phyloP scores from a whole-genome alignment of 2,329 filamentous ascomycete genomes.

The Aspergillus calidoustus region DNA sequence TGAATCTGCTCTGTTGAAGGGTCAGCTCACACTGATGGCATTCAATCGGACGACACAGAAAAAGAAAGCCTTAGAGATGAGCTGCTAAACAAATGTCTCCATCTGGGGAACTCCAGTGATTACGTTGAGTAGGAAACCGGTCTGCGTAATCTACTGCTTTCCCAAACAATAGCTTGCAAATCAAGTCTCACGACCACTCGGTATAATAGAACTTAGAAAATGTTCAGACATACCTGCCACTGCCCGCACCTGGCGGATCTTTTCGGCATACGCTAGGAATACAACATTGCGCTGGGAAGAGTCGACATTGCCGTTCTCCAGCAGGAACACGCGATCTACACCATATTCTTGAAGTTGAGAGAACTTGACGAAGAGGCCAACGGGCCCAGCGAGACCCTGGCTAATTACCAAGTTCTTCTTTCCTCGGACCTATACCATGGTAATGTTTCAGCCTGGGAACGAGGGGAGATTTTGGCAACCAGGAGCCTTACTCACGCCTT shows the following conservation, averaged over 20 bases:
- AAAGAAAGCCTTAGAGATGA: constrained; percentile 51
- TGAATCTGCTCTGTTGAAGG: constrained; percentile 79
- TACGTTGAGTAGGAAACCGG: constrained; percentile 55
- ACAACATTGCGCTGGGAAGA: constrained; percentile 93
- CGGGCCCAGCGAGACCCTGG: constrained; percentile 82
- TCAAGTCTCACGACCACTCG: constrained; percentile 14
- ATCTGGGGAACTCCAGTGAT: constrained; percentile 62
- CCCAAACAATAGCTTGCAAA: constrained; percentile 43
- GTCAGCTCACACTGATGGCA: constrained; percentile 66
- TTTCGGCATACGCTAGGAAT: constrained; percentile 90
- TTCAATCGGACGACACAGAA: constrained; percentile 41
- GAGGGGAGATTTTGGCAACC: constrained; percentile 21
- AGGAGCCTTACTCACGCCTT: constrained; percentile 77
- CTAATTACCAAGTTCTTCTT: constrained; percentile 99
- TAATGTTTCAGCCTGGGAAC: constrained; percentile 26
- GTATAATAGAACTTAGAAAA: constrained; percentile 9
- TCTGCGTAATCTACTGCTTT: constrained; percentile 65
- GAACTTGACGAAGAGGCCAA: constrained; percentile 92
- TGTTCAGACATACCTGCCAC: constrained; percentile 76
- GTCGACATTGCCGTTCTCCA: constrained; percentile 95
- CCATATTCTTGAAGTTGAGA: constrained; percentile 95
- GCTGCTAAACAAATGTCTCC: constrained; percentile 33
- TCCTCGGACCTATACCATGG: constrained; percentile 76
- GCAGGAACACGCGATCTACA: constrained; percentile 94
- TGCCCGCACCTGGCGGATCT: constrained; percentile 77